Evolutionary conservation across 495 filamentous ascomycete species (phyloP).

Genomic region (Barbatosphaeria neglecta): DNA sequence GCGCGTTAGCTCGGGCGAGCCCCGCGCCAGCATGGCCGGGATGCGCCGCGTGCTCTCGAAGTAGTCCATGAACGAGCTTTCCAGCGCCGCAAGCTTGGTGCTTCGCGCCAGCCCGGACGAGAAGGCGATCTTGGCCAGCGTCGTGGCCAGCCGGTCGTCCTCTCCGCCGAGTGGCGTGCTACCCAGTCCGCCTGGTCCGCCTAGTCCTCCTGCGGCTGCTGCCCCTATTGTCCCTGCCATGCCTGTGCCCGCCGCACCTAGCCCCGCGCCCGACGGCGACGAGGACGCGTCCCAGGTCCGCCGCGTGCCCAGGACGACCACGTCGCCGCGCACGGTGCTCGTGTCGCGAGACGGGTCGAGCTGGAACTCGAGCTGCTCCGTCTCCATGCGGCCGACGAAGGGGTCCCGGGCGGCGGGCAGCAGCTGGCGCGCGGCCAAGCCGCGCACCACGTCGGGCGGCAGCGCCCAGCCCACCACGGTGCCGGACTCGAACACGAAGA

Average conservation of each 20-base stretch:
- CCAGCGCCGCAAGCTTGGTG: slow-evolving; percentile 92
- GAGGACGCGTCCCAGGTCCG: too few species aligned
- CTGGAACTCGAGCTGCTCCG: slow-evolving; percentile 80
- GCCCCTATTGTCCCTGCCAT: too few species aligned
- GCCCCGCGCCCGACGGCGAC: too few species aligned
- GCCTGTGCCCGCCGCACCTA: too few species aligned
- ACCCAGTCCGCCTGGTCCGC: too few species aligned
- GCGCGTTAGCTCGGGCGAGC: slow-evolving; percentile 28
- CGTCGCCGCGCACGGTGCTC: slow-evolving; percentile 75
- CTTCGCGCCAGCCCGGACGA: slow-evolving; percentile 88
- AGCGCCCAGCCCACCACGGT: slow-evolving; percentile 90
- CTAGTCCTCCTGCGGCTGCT: too few species aligned
- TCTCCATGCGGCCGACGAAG: slow-evolving; percentile 53
- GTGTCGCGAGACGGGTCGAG: slow-evolving; percentile 64
- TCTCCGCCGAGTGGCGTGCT: too few species aligned
- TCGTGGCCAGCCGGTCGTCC: slow-evolving; percentile 49
- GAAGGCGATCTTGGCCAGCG: slow-evolving; percentile 89
- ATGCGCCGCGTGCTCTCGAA: slow-evolving; percentile 74
- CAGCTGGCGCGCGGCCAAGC: slow-evolving; percentile 61
- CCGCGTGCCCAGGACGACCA: slow-evolving; percentile 73
- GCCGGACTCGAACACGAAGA: slow-evolving; percentile 95
- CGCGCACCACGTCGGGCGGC: slow-evolving; percentile 54
- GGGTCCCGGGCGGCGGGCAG: slow-evolving; percentile 65
- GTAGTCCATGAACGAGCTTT: slow-evolving; percentile 70
- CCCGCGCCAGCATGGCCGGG: slow-evolving; percentile 34